Conservation (phyloP, 139 green algal species). For the Micromonas pusilla region DNA sequence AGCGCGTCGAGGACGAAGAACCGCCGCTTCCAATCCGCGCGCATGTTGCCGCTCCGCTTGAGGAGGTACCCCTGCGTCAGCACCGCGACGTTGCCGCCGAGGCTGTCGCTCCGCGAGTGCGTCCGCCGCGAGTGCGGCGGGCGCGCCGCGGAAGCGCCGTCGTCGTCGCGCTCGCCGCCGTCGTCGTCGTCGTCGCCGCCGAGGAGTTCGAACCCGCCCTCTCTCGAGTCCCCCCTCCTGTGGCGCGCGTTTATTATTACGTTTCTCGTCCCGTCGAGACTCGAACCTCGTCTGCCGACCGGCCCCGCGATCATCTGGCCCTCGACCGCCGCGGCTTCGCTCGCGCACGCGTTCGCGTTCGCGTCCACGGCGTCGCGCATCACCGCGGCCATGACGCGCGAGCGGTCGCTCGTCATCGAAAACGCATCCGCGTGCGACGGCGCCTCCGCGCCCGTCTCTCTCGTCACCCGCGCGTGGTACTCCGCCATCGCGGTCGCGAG, state of each 20-base stretch:
- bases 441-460: not conserved
- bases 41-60: slow-evolving; percentile 57
- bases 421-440: not conserved
- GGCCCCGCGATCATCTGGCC: too few relatives aligned
- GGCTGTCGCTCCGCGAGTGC: not conserved
- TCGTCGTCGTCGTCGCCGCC: too few relatives aligned
- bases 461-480: not conserved
- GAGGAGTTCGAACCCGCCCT: too few relatives aligned
- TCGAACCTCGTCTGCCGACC: too few relatives aligned
- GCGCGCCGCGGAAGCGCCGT: too few relatives aligned
- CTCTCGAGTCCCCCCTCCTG: too few relatives aligned
- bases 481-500: not conserved
- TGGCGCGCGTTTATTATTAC: too few relatives aligned
- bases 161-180: too few relatives aligned
- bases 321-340: too few relatives aligned
- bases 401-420: not conserved
- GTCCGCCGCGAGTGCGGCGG: too few relatives aligned
- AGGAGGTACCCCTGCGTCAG: slow-evolving; percentile 76
- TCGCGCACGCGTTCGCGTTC: too few relatives aligned
- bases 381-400: not conserved
- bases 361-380: not conserved
- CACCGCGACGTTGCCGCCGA: not conserved
- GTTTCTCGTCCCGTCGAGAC: too few relatives aligned
- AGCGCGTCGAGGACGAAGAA: slow-evolving; percentile 83
- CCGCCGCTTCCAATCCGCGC: slow-evolving; percentile 67